Evolutionary conservation across 2,329 filamentous ascomycete species (phyloP), one percentile per base, ranked within the genome.

Genomic region (Aulographum hederae): DNA sequence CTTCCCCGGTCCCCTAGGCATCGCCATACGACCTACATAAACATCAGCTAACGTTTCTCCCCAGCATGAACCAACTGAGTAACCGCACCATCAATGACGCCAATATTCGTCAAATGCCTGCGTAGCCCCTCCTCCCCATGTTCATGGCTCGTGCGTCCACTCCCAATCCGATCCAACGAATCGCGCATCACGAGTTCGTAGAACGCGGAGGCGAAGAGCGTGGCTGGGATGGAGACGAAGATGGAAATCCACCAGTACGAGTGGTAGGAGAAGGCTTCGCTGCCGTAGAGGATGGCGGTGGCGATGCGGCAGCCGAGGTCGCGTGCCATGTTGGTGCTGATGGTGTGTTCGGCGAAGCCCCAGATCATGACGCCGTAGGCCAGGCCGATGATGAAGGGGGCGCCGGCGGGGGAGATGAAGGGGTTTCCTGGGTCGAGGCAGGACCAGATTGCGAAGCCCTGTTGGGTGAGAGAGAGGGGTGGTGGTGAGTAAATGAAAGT

Each of bases 121-220:
- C 49, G 43, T 37, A 69, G 39, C 1, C 61, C 65, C 17, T 66
- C 58, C 32, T 69, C 62, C 2, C 61, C 63, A 5, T 58, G 53
- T 34, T 60, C 60, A 39, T 69, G 63, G 31, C 51, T 47, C 5
- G 60, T 60, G 35, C 63, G 57, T 0, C 65, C 65, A 34, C 53
- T 53, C 2, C 54, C 56, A 34, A 69, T 66, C 40, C 59, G 58
- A 27, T 56, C 51, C 43, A 69, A 41, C 36, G 58, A 63, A 39
- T 71, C 67, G 16, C 65, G 44, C 45, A 69, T 55, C 15, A 69
- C 41, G 5, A 67, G 38, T 46, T 72, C 67, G 41, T 70, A 71
- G 37, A 63, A 65, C 1, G 46, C 52, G 0, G 63, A 68, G 0
- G 63, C 64, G 33, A 68, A 62, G 1, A 72, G 41, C 3, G 65